Percentiles rank a stretch among this genome's conserved stretches.
Conservation (phyloP, 306 rosid genomes). For the Aeschynomene evenia region DNA sequence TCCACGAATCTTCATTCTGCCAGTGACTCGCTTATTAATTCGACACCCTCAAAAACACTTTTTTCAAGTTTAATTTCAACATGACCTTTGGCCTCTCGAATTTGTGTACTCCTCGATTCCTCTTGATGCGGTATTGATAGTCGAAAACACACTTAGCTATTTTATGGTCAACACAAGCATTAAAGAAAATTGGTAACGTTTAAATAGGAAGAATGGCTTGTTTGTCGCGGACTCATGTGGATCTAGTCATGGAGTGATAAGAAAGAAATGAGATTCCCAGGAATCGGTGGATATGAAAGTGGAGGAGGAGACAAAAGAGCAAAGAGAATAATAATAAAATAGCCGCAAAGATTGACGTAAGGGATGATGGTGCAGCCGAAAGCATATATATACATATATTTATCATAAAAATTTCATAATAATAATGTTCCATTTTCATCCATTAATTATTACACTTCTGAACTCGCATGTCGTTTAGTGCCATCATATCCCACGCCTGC, state of each 20-base stretch:
- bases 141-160: too few species aligned
- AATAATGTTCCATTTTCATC: constrained; percentile 17
- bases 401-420: background rate
- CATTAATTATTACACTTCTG: constrained; percentile 19
- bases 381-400: too few species aligned
- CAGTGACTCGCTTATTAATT: too few species aligned
- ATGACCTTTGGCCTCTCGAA: too few species aligned
- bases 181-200: too few species aligned
- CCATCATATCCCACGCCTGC: constrained; percentile 33
- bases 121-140: too few species aligned
- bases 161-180: too few species aligned
- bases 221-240: background rate
- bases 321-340: constrained; percentile 9
- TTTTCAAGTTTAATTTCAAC: too few species aligned
- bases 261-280: background rate
- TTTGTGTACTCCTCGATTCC: too few species aligned
- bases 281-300: constrained; percentile 30
- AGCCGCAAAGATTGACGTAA: constrained; percentile 51
- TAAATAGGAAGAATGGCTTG: too few species aligned
- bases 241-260: background rate
- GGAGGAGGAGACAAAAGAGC: constrained; percentile 22
- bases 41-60: too few species aligned
- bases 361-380: constrained; percentile 30
- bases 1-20: too few species aligned
- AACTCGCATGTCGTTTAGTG: constrained; percentile 8